A percentile compares a stretch with the other conserved stretches of the same genome.
Evolutionary conservation across 495 filamentous ascomycete species (phyloP).

Genomic region (Neurospora sp.): DNA sequence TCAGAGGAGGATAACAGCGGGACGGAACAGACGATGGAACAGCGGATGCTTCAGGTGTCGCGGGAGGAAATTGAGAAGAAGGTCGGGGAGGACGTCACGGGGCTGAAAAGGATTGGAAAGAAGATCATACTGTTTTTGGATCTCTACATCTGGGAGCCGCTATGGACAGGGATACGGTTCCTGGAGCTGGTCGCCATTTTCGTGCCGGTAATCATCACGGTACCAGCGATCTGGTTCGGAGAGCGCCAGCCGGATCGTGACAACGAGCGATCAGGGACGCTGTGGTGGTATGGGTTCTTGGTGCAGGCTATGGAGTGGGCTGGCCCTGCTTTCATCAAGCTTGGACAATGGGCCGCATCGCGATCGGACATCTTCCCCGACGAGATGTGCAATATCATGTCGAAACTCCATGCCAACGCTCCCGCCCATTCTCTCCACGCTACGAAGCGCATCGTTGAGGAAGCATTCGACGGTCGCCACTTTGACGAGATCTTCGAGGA

Average conservation of each 20-base stretch:
- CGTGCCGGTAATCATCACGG: constrained; percentile 70
- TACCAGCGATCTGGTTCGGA: constrained; percentile 77
- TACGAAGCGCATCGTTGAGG: constrained; percentile 67
- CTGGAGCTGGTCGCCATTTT: constrained; percentile 81
- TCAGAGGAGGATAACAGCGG: constrained; percentile 53
- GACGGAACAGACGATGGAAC: constrained; percentile 59
- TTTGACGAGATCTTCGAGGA: constrained; percentile 97
- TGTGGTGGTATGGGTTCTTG: constrained; percentile 94
- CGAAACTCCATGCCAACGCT: constrained; percentile 85
- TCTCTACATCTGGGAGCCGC: constrained; percentile 68
- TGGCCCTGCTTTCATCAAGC: constrained; percentile 97
- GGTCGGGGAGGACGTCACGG: constrained; percentile 48
- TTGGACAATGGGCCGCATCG: constrained; percentile 98
- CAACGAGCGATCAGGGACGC: constrained; percentile 63
- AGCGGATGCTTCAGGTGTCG: constrained; percentile 76
- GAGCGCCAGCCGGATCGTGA: constrained; percentile 44
- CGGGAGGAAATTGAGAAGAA: constrained; percentile 60
- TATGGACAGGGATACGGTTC: constrained; percentile 80
- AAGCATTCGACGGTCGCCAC: constrained; percentile 66
- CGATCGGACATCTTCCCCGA: constrained; percentile 95
- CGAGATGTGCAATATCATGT: constrained; percentile 88
- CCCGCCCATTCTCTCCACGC: constrained; percentile 77
- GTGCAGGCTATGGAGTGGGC: constrained; percentile 86
- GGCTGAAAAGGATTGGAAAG: constrained; percentile 42
- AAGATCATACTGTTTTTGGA: constrained; percentile 54